Conservation (phyloP, 1,139 yeast genomes). For the Suhomyces wounanorum region DNA sequence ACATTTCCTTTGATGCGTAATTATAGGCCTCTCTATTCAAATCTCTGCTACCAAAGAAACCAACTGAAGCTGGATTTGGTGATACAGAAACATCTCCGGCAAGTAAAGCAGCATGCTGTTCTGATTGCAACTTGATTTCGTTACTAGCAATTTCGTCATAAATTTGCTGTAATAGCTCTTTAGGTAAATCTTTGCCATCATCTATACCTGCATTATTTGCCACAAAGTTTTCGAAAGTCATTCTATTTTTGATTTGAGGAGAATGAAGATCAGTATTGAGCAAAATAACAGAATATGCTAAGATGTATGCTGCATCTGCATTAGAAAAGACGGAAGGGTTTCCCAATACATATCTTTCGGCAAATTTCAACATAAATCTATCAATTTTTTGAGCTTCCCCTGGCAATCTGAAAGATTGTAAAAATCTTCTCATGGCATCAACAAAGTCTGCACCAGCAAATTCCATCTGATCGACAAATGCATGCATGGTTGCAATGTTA, state of each 20-base stretch:
- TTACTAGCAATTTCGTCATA: constrained; percentile 75
- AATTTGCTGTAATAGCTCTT: constrained; percentile 65
- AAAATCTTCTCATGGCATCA: constrained; percentile 79
- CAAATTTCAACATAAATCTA: constrained; percentile 94
- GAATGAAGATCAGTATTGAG: constrained; percentile 94
- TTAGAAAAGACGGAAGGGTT: constrained; percentile 84
- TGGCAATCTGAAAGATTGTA: constrained; percentile 89
- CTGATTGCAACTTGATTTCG: constrained; percentile 89
- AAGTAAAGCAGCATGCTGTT: constrained; percentile 88
- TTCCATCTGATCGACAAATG: constrained; percentile 87
- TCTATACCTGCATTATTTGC: constrained; percentile 91
- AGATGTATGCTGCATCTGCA: constrained; percentile 91
- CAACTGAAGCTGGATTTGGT: constrained; percentile 44
- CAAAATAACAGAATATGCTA: constrained; percentile 91
- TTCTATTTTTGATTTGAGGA: constrained; percentile 77
- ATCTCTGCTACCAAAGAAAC: constrained; percentile 77
- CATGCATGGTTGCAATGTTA: constrained; percentile 85
- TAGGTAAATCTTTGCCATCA: constrained; percentile 83
- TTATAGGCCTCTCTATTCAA: constrained; percentile 82
- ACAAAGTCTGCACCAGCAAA: constrained; percentile 71
- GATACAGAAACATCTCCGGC: constrained; percentile 56
- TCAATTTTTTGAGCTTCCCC: constrained; percentile 99
- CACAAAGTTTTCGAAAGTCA: constrained; percentile 86
- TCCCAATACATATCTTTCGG: constrained; percentile 85
- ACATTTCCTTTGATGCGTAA: constrained; percentile 90